Evolutionary conservation across 176 grass and related monocot species (phyloP), one percentile per base, ranked within the genome.

Genomic region (Secale cereale): DNA sequence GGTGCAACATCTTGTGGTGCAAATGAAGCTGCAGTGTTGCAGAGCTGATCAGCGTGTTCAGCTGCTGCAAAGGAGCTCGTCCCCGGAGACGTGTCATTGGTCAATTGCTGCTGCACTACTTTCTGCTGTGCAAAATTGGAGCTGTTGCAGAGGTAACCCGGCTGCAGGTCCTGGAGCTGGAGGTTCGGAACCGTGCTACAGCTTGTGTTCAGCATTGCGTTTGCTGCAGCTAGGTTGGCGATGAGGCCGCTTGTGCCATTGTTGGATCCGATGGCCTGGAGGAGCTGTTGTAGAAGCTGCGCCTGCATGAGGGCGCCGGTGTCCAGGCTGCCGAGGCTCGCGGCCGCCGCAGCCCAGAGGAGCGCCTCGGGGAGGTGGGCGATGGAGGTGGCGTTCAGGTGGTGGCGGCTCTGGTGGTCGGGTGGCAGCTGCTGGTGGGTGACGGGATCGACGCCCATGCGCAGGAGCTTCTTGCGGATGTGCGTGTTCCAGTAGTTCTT

Each of bases 401-500:
- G 15, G 10, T 87, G 59, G 20, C 10, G 6, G 22, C 6, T 19
- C 48, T 59, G 56, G 33, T 59, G 56, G 33, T 11, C 32, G 39
- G 87, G 50, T 7, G 83, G 80, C 50, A 92, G 32, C 2, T 62
- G 86, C 22, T 78, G 74, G 76, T 96, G 94, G 2, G 91, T 96
- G 71, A 83, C 88, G 2, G 94, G 94, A 82, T 96, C 94, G 69
- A 96, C 39, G n/a, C 88, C 91, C 89, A 87, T 89, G 54, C 86
- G 67, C 23, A 83, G 28, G 73, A 96, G 91, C 84, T 91, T 96
- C 92, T 94, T 94, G 59, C 78, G 56, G 78, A 91, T 89, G 82
- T 89, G 90, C 59, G 90, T 89, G 72, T 89, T 91, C 86, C 86
- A 91, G 86, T 91, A 74, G 82, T 91, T 91, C 90, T 91, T 91